These are phyloP conservation scores for Fusarium proliferatum DNA, from an alignment of 2,329 filamentous ascomycete species.

Conservation along the genomic window DNA sequence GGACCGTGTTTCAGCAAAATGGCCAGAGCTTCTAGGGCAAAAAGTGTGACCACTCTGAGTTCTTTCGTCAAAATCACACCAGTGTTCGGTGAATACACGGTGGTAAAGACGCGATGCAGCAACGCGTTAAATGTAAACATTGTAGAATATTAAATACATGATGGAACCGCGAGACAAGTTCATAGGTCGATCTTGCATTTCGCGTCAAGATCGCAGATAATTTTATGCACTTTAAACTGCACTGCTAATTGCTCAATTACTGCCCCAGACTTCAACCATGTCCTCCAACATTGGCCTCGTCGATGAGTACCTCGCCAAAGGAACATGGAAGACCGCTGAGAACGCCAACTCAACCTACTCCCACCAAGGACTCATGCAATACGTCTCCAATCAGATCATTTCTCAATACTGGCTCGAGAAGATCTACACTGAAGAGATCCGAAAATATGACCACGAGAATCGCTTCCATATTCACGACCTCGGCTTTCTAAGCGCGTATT, in stretches of 20 bases:
- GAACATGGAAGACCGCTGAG: conserved; percentile 39
- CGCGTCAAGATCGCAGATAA: background rate
- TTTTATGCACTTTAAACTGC: too few species aligned
- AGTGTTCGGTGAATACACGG: background rate
- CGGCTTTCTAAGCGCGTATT: conserved; percentile 41
- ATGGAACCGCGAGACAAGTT: fast-evolving
- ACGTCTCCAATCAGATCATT: conserved; percentile 41
- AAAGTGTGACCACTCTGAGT: background rate
- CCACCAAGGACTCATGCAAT: conserved; percentile 42
- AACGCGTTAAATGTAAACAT: conserved; percentile 1
- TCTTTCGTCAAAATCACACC: conserved; percentile 15
- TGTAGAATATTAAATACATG: background rate
- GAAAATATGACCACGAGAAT: conserved; percentile 28
- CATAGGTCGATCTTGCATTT: background rate
- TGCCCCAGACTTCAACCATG: background rate
- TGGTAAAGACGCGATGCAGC: background rate
- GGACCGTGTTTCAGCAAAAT: conserved; percentile 24
- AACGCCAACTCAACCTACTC: conserved; percentile 44
- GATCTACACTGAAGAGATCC: conserved; percentile 37
- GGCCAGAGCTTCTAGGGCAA: background rate
- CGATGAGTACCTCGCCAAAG: conserved; percentile 38
- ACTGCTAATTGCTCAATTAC: fast-evolving
- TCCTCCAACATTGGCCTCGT: conserved; percentile 30
- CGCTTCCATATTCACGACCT: conserved; percentile 43
- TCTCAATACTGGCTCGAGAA: conserved; percentile 42